Conservation (phyloP, 768 basidiomycete species). For the Tricholoma furcatifolium region DNA sequence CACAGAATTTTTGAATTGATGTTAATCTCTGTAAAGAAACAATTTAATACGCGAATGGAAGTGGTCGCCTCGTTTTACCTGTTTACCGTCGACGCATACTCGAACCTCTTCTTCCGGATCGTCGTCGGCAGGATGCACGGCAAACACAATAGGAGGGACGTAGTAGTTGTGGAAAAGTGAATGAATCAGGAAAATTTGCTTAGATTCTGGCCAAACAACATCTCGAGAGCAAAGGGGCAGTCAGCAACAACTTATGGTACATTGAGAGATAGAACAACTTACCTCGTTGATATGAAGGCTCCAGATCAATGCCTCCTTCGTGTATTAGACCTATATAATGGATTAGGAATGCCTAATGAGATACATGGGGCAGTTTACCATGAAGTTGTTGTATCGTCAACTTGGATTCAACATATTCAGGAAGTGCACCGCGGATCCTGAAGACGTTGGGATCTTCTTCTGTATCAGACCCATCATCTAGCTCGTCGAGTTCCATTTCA, state of each 20-base stretch:
- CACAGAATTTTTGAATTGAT: slow-evolving; percentile 75
- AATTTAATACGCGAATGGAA: not conserved
- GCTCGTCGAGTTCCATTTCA: slow-evolving; percentile 46
- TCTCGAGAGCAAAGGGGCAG: slow-evolving; percentile 38
- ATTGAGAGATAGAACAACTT: slow-evolving; percentile 7
- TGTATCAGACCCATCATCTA: slow-evolving; percentile 42
- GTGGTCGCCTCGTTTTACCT: slow-evolving; percentile 47
- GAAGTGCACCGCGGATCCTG: slow-evolving; percentile 40
- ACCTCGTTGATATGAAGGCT: slow-evolving; percentile 76
- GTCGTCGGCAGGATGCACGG: slow-evolving; percentile 38
- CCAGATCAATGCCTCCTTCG: slow-evolving; percentile 66
- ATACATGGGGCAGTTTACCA: slow-evolving; percentile 30
- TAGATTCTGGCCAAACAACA: slow-evolving; percentile 72
- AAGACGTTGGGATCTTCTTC: slow-evolving; percentile 42
- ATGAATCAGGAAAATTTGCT: slow-evolving; percentile 73
- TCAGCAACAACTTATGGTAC: not conserved
- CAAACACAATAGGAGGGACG: slow-evolving; percentile 79
- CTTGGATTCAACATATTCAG: slow-evolving; percentile 37
- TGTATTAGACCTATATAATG: slow-evolving; percentile 54
- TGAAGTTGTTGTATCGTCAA: slow-evolving; percentile 47
- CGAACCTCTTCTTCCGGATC: slow-evolving; percentile 57
- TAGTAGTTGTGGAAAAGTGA: slow-evolving; percentile 78
- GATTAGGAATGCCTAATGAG: not conserved
- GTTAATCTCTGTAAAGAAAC: slow-evolving; percentile 57
- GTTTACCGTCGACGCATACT: slow-evolving; percentile 82